These are phyloP conservation scores for Polyplosphaeria fusca DNA, from an alignment of 495 filamentous ascomycete species.

Conservation along the genomic window DNA sequence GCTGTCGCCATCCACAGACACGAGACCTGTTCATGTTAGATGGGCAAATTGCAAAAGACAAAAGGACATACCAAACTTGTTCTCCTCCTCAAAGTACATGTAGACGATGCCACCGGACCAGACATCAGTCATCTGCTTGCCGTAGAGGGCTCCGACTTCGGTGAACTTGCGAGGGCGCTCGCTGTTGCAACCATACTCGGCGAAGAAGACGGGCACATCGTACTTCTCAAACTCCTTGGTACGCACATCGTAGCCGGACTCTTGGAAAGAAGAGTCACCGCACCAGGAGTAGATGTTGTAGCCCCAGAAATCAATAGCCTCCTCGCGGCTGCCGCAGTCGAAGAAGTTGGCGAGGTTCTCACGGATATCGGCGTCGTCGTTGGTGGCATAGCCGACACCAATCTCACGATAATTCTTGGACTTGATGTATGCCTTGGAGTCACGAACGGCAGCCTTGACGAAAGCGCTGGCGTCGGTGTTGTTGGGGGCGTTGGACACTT, in stretches of 20 bases:
- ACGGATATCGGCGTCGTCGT: slow-evolving; percentile 81
- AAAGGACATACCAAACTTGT: slow-evolving; percentile 70
- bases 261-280: slow-evolving; percentile 67
- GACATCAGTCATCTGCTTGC: slow-evolving; percentile 72
- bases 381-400: slow-evolving; percentile 92
- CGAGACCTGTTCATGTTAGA: slow-evolving; percentile 53
- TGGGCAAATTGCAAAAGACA: neutral
- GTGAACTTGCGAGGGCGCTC: slow-evolving; percentile 73
- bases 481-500: slow-evolving; percentile 79
- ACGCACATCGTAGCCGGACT: slow-evolving; percentile 74
- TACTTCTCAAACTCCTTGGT: slow-evolving; percentile 82
- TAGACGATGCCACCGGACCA: slow-evolving; percentile 96
- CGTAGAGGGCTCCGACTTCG: slow-evolving; percentile 82
- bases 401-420: slow-evolving; percentile 70
- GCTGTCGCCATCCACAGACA: slow-evolving; percentile 52
- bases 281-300: slow-evolving; percentile 99
- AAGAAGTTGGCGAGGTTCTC: slow-evolving; percentile 80
- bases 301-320: slow-evolving; percentile 90
- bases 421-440: slow-evolving; percentile 90
- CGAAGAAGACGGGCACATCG: slow-evolving; percentile 92
- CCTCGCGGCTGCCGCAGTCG: slow-evolving; percentile 68
- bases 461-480: slow-evolving; percentile 86
- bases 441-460: slow-evolving; percentile 94
- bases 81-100: slow-evolving; percentile 92
- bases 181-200: slow-evolving; percentile 94